Percentiles rank a stretch among this genome's conserved stretches.
phyloP scores from a whole-genome alignment of 2,329 filamentous ascomycete genomes.

The Colletotrichum musae region DNA sequence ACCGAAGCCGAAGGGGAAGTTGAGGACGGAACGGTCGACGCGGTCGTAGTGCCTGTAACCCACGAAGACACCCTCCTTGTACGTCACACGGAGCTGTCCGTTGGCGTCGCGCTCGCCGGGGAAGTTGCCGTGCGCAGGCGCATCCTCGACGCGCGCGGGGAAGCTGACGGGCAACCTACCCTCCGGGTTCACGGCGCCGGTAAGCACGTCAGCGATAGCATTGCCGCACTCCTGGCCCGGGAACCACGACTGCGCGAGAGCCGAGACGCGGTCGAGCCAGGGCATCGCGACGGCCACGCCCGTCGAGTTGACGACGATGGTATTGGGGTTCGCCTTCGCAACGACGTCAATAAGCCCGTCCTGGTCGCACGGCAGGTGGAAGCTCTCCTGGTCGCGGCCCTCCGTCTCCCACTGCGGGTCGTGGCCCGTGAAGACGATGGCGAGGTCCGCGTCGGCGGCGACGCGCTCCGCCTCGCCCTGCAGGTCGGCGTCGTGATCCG shows the following conservation, averaged over 20 bases:
- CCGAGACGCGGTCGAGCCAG: slow-evolving; percentile 69
- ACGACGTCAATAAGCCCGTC: slow-evolving; percentile 76
- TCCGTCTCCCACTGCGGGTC: slow-evolving; percentile 65
- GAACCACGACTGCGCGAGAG: slow-evolving; percentile 77
- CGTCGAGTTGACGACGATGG: slow-evolving; percentile 76
- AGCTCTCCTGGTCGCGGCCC: slow-evolving; percentile 72
- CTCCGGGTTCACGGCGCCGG: slow-evolving; percentile 75
- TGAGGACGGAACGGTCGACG: slow-evolving; percentile 65
- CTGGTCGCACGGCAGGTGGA: slow-evolving; percentile 65
- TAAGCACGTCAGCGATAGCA: slow-evolving; percentile 76
- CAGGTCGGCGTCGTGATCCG: slow-evolving; percentile 69
- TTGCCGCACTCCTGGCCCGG: slow-evolving; percentile 79
- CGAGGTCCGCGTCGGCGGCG: slow-evolving; percentile 57
- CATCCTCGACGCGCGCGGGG: slow-evolving; percentile 72
- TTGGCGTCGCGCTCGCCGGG: slow-evolving; percentile 57
- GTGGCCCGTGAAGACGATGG: slow-evolving; percentile 77
- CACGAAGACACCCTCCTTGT: slow-evolving; percentile 79
- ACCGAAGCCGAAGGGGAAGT: slow-evolving; percentile 78
- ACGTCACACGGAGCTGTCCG: slow-evolving; percentile 70
- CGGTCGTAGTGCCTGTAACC: slow-evolving; percentile 80
- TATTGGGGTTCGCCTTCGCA: slow-evolving; percentile 71
- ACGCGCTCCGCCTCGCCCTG: slow-evolving; percentile 59
- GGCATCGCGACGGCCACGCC: slow-evolving; percentile 75
- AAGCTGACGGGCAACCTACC: slow-evolving; percentile 76
- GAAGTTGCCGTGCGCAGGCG: slow-evolving; percentile 76